These are phyloP conservation scores for Phytophthora pistaciae DNA, from an alignment of 352 stramenopile species.

Conservation along the genomic window DNA sequence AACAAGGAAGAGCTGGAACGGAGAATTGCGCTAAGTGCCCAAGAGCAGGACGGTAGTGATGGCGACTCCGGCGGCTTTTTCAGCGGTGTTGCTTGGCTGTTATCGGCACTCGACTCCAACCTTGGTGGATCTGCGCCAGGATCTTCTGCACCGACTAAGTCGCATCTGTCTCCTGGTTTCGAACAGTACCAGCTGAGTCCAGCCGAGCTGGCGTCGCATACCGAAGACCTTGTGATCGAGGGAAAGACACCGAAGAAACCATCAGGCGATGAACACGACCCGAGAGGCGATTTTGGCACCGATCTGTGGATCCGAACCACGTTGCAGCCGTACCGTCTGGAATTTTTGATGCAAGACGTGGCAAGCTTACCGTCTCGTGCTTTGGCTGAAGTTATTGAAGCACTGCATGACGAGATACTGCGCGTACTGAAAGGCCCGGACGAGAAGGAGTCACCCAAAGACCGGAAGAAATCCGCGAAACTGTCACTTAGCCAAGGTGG, in stretches of 20 bases:
- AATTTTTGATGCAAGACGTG: constrained; percentile 70
- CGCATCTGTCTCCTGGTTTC: constrained; percentile 36
- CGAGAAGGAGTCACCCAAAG: constrained; percentile 21
- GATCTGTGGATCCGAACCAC: constrained; percentile 69
- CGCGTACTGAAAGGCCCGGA: constrained; percentile 40
- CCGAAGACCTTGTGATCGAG: constrained; percentile 61
- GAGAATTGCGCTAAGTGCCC: constrained; percentile 51
- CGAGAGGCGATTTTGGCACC: constrained; percentile 50
- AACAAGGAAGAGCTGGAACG: constrained; percentile 67
- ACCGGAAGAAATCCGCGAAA: constrained; percentile 33
- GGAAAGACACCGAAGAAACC: constrained; percentile 23
- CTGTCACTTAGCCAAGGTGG: constrained; percentile 57
- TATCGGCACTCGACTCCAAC: constrained; percentile 72
- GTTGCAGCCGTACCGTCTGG: constrained; percentile 74
- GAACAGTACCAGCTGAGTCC: constrained; percentile 44
- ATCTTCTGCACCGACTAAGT: constrained; percentile 20
- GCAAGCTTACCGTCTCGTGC: constrained; percentile 53
- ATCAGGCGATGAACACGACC: constrained; percentile 15
- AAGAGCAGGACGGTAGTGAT: constrained; percentile 34
- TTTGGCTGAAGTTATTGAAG: constrained; percentile 59
- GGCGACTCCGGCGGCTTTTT: constrained; percentile 60
- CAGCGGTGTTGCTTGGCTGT: constrained; percentile 76
- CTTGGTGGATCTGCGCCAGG: constrained; percentile 29
- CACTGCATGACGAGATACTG: constrained; percentile 66
- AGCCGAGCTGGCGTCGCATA: constrained; percentile 52